Percentiles rank a stretch among this genome's conserved stretches.
Conservation (phyloP, 2,329 filamentous ascomycete genomes). For the Colletotrichum tabaci region DNA sequence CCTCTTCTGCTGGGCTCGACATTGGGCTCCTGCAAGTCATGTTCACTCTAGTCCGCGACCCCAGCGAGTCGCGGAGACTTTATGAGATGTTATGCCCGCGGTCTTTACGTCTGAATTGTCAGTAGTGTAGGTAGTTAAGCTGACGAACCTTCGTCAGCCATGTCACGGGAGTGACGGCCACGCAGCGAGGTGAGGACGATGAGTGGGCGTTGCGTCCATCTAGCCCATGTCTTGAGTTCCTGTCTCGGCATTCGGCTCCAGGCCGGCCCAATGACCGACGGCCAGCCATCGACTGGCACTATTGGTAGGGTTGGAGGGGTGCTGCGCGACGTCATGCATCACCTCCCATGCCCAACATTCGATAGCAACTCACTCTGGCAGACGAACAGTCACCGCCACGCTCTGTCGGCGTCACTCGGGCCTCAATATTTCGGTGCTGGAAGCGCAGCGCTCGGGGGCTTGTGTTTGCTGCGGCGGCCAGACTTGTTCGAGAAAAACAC, state of each 20-base stretch:
- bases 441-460: conserved; percentile 12
- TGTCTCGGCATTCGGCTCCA: conserved; percentile 38
- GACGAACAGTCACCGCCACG: conserved; percentile 25
- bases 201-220: conserved; percentile 29
- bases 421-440: background rate
- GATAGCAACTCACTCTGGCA: background rate
- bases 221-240: conserved; percentile 17
- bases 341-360: conserved; percentile 19
- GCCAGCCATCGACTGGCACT: too few species aligned
- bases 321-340: conserved; percentile 37
- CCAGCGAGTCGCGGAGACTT: background rate
- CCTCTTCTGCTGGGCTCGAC: background rate
- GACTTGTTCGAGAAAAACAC: background rate
- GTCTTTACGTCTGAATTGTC: too few species aligned
- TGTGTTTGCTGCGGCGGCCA: conserved; percentile 11
- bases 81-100: background rate
- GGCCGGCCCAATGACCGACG: background rate
- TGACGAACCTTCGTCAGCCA: conserved; percentile 26
- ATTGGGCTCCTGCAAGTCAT: conserved; percentile 13
- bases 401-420: conserved; percentile 20
- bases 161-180: conserved; percentile 14
- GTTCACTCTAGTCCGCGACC: background rate
- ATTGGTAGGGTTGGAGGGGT: background rate
- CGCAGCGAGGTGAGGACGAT: background rate
- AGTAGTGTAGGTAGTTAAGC: too few species aligned